These are phyloP conservation scores for Moringa oleifera DNA, from an alignment of 345 rosid genomes.

Conservation along the genomic window DNA sequence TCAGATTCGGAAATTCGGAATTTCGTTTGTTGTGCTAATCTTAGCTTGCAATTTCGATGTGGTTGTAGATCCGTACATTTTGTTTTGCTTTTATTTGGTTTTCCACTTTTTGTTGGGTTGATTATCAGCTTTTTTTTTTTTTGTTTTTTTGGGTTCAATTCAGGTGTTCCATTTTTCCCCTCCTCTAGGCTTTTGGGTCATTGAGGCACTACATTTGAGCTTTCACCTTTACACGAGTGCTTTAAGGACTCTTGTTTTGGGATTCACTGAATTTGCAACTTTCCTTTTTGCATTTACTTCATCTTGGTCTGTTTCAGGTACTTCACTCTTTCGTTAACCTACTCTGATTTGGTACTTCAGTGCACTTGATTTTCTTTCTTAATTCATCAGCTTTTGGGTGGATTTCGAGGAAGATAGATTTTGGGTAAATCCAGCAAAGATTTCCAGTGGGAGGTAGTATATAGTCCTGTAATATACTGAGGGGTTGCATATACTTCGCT, in stretches of 20 bases:
- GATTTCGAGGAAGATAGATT: constrained; percentile 4
- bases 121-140: too few relatives aligned
- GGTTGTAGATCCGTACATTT: background rate
- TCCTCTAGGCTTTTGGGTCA: constrained; percentile 30
- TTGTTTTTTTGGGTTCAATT: background rate
- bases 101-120: background rate
- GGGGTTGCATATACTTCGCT: too few relatives aligned
- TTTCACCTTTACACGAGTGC: background rate
- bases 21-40: background rate
- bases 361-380: background rate
- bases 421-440: constrained; percentile 7
- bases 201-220: constrained; percentile 26
- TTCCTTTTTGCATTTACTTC: constrained; percentile 14
- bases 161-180: constrained; percentile 35
- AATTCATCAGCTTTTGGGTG: background rate
- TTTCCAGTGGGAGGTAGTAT: too few relatives aligned
- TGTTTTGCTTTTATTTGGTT: background rate
- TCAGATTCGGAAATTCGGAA: background rate
- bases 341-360: background rate
- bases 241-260: constrained; percentile 3
- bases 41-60: background rate
- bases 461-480: too few relatives aligned
- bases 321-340: too few relatives aligned
- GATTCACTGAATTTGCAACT: constrained; percentile 3
- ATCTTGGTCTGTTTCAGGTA: constrained; percentile 40